These are phyloP conservation scores for Pseudocercospora crystallina DNA, from an alignment of 2,329 filamentous ascomycete genomes.

Conservation along the genomic window DNA sequence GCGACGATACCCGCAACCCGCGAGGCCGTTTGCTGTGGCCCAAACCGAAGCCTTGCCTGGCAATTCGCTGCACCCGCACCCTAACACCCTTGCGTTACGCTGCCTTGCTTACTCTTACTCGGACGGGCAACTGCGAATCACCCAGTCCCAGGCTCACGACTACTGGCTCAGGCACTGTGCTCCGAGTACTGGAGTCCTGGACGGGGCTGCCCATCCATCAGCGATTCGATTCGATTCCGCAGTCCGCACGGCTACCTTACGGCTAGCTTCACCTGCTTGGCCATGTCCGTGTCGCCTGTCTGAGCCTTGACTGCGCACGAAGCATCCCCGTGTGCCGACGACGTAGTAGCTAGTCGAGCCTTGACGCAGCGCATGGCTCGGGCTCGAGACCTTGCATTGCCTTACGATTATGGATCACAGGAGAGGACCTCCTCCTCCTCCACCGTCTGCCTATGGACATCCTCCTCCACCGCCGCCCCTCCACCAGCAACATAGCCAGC, in stretches of 20 bases:
- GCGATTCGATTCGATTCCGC: too few species aligned
- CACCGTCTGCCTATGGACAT: constrained; percentile 12
- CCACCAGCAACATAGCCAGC: constrained; percentile 5
- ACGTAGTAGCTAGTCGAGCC: constrained; percentile 15
- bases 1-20: neutral
- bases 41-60: neutral
- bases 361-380: constrained; percentile 24
- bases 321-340: constrained; percentile 24
- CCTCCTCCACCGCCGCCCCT: constrained; percentile 10
- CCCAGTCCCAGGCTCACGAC: neutral
- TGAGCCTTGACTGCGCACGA: constrained; percentile 20
- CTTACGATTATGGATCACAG: constrained; percentile 24
- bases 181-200: too few species aligned
- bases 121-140: constrained; percentile 10
- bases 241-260: too few species aligned
- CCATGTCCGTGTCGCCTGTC: constrained; percentile 11
- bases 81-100: neutral
- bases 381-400: constrained; percentile 14
- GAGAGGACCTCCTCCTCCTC: constrained; percentile 21
- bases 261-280: neutral
- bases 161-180: too few species aligned
- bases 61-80: constrained; percentile 13
- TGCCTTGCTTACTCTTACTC: constrained; percentile 1
- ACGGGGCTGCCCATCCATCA: too few species aligned
- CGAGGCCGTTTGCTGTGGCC: neutral